These are phyloP conservation scores for Crucibulum cyathiforme DNA, from an alignment of 1,284 basidiomycete species.

Conservation along the genomic window DNA sequence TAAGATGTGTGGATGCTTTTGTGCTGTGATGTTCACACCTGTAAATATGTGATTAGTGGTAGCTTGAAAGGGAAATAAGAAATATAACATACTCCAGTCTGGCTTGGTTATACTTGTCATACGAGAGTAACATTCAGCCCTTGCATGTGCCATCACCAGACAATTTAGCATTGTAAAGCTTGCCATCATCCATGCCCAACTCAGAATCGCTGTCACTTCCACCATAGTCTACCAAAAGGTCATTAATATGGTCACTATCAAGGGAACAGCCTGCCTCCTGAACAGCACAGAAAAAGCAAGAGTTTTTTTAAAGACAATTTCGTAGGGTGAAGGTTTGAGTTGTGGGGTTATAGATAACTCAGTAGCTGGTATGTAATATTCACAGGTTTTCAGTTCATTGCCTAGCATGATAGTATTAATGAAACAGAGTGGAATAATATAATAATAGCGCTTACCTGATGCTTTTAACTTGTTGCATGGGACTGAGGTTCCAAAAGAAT, in stretches of 20 bases:
- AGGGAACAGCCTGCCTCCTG: constrained; percentile 18
- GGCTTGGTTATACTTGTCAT: background rate
- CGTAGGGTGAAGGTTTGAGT: constrained; percentile 2
- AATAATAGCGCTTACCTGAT: background rate
- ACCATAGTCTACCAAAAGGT: background rate
- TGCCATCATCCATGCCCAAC: background rate
- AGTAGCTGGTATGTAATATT: background rate
- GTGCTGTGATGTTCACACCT: constrained; percentile 11
- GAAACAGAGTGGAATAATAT: background rate
- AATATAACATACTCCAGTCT: background rate
- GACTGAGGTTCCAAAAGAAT: background rate
- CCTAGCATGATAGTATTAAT: background rate
- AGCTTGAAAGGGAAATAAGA: background rate
- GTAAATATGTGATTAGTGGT: background rate
- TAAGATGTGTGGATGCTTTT: constrained; percentile 13
- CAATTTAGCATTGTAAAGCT: background rate
- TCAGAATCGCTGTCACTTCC: background rate
- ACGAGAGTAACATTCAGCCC: background rate
- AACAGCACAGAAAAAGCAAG: constrained; percentile 24
- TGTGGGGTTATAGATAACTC: background rate
- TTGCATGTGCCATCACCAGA: background rate
- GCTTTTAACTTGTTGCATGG: background rate
- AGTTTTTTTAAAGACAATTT: constrained; percentile 21
- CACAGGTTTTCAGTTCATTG: constrained; percentile 8
- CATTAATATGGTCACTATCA: constrained; percentile 3